Base-by-base conservation (phyloP, 2,329 filamentous ascomycete species). In the Alternaria arbusti region DNA sequence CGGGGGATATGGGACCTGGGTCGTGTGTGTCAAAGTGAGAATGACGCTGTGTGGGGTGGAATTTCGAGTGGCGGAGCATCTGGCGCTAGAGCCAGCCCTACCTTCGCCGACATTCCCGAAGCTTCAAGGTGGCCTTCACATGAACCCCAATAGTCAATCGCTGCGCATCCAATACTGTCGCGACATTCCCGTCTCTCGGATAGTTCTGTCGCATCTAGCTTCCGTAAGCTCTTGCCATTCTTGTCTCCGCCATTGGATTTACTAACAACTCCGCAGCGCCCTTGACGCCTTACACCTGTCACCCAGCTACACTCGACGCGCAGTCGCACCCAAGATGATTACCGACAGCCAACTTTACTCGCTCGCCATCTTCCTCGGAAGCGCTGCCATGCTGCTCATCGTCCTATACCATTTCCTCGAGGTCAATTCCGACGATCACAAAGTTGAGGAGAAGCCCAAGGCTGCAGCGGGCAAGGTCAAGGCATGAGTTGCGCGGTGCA, bases 351-450 rank as follows among this genome's bases (percentile, higher is more conserved):
- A 96, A 70, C 90, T 99, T 74, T 97, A 98, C 86, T 88, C 88
- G 67, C 88, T 99, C 28, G 94, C 96, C 80, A 90, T 98, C 80
- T 95, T 97, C 80, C 91, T 99, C 64, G 96, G 96, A 83, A 91
- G 90, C 59, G 88, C 90, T 44, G 89, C 95, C 67, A 95, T 98
- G 92, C 85, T 97, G 47, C 87, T 99, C 66, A 97, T 98, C 70
- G 89, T 99, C 28, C 83, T 97, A 26, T 98, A 99, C 83, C 94
- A 98, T 82, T 98, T 96, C 83, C 89, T 99, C 74, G 95, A 98
- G 80, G 88, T 97, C 84, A 98, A 99, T 78, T 88, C 93, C n/a
- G 85, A 86, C 69, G 86, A 90, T 62, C 73, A 80, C 57, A 70
- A 70, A 25, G 61, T 69, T 20, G 66, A 68, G 17, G 68, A 74